These are phyloP conservation scores for Cinnamomum micranthum DNA, from an alignment of 164 flowering plant genomes.

Conservation along the genomic window DNA sequence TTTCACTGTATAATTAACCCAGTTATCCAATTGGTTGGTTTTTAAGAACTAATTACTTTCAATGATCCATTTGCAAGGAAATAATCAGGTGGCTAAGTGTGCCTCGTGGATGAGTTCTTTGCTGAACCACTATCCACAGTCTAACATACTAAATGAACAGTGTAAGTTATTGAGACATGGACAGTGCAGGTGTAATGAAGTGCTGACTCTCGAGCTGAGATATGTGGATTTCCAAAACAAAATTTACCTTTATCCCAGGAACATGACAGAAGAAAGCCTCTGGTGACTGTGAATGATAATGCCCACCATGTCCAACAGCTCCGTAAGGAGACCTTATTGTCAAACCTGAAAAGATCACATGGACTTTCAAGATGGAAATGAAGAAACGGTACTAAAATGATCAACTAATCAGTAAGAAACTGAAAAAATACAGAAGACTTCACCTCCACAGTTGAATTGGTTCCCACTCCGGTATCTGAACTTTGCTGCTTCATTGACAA, in stretches of 20 bases:
- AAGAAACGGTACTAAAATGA: background rate
- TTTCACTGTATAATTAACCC: too few relatives aligned
- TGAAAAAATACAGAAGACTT: background rate
- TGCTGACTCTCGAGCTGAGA: background rate
- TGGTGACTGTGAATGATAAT: slow-evolving; percentile 98
- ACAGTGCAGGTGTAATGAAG: background rate
- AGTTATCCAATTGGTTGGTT: too few relatives aligned
- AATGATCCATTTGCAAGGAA: background rate
- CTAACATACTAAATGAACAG: background rate
- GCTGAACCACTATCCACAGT: background rate
- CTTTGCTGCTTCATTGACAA: slow-evolving; percentile 98
- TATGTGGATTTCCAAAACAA: background rate
- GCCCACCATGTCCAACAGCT: slow-evolving; percentile 99
- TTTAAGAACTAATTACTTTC: too few relatives aligned
- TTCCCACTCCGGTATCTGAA: slow-evolving; percentile 97
- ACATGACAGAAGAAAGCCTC: slow-evolving; percentile 99
- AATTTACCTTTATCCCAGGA: slow-evolving; percentile 84
- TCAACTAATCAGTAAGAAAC: slow-evolving; percentile 1
- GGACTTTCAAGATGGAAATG: background rate
- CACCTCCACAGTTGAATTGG: slow-evolving; percentile 98
- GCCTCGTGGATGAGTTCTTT: background rate
- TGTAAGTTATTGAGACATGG: background rate
- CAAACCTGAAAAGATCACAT: slow-evolving; percentile 52
- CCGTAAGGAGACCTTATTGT: slow-evolving; percentile 96
- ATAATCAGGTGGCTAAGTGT: background rate